A percentile compares a stretch with the other conserved stretches of the same genome.
These are phyloP conservation scores for Sclerotinia borealis DNA, from an alignment of 2,329 filamentous ascomycete species.

Conservation along the genomic window DNA sequence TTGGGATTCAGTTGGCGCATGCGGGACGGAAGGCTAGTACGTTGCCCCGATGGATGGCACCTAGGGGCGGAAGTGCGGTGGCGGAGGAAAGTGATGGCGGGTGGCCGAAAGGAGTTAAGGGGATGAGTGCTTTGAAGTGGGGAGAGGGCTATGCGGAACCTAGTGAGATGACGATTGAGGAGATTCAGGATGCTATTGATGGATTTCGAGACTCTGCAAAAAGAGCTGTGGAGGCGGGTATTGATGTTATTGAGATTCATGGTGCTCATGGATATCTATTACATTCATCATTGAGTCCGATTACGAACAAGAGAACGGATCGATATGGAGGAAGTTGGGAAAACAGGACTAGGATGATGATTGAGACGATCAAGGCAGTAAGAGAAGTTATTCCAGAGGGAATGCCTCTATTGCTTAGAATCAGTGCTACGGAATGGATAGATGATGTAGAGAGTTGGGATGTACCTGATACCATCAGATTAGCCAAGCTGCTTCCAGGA, in stretches of 20 bases:
- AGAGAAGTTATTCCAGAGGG: constrained; percentile 46
- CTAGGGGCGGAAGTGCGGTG: constrained; percentile 24
- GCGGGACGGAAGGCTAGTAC: constrained; percentile 45
- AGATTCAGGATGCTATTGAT: constrained; percentile 34
- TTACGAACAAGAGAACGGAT: constrained; percentile 56
- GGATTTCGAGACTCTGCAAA: constrained; percentile 35
- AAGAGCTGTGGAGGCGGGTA: constrained; percentile 41
- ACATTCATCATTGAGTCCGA: constrained; percentile 56
- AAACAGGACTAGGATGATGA: constrained; percentile 57
- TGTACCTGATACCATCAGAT: constrained; percentile 39
- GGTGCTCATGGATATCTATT: constrained; percentile 62
- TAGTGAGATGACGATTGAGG: constrained; percentile 48
- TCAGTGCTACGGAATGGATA: constrained; percentile 60
- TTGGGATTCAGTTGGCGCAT: constrained; percentile 66
- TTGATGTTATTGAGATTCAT: constrained; percentile 60
- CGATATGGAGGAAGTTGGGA: constrained; percentile 59
- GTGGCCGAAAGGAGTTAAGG: constrained; percentile 39
- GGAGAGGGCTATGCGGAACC: constrained; percentile 49
- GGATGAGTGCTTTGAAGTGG: constrained; percentile 53
- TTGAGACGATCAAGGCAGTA: constrained; percentile 47
- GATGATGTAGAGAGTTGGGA: constrained; percentile 35
- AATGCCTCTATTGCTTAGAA: constrained; percentile 52
- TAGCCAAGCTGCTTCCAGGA: constrained; percentile 64
- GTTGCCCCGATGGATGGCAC: constrained; percentile 33
- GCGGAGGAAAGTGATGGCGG: constrained; percentile 33